Percentiles rank a stretch among this genome's conserved stretches.
phyloP scores from a whole-genome alignment of 208 protist genomes.

The Trypanosomatidae sp. region DNA sequence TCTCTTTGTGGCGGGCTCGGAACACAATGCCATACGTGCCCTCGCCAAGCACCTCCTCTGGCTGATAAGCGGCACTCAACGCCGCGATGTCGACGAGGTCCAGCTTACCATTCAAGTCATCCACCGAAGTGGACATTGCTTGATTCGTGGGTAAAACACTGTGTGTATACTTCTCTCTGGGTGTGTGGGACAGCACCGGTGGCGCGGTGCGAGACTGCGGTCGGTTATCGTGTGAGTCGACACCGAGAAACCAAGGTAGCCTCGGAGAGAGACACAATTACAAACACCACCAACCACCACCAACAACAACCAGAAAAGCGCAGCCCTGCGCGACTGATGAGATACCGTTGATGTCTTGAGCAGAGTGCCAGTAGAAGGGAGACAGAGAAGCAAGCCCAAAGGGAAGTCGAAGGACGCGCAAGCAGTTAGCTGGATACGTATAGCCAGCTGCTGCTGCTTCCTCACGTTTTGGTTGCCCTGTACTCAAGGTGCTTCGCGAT shows the following conservation, averaged over 20 bases:
- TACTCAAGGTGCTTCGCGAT: neutral
- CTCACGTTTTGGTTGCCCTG: neutral
- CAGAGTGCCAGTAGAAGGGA: too few species aligned
- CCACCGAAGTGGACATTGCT: constrained; percentile 5
- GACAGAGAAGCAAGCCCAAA: too few species aligned
- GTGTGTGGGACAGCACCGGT: neutral
- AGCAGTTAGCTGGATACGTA: neutral
- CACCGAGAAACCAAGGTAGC: neutral
- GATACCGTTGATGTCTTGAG: too few species aligned
- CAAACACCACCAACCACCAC: neutral
- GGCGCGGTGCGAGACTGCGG: neutral
- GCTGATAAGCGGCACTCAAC: constrained; percentile 45
- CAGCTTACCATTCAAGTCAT: constrained; percentile 42
- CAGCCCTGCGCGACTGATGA: neutral
- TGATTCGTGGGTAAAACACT: neutral
- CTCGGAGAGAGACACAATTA: neutral
- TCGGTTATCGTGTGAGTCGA: neutral
- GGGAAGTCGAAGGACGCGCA: neutral
- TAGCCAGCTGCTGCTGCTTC: neutral
- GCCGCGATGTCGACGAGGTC: constrained; percentile 54
- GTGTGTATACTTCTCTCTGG: neutral
- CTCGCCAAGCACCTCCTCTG: constrained; percentile 91
- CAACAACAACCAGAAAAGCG: neutral
- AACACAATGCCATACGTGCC: constrained; percentile 97
- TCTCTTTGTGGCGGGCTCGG: constrained; percentile 55